These are phyloP conservation scores for Nissolia schottii DNA, from an alignment of 306 rosid genomes.

Conservation along the genomic window DNA sequence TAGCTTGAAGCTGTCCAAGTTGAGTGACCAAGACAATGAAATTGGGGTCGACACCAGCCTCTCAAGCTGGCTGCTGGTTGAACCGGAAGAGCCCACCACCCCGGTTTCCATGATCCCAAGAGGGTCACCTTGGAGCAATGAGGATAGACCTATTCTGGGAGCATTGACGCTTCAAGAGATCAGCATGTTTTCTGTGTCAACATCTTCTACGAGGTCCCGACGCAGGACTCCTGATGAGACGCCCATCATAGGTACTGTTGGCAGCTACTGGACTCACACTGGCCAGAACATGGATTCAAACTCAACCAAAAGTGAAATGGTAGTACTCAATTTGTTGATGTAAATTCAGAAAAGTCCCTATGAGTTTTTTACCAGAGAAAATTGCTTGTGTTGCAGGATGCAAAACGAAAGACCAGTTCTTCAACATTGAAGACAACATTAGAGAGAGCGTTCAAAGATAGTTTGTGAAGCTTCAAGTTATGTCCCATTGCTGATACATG, in stretches of 20 bases:
- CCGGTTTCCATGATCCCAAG: constrained; percentile 32
- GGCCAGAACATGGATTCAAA: constrained; percentile 41
- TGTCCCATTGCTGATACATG: no score
- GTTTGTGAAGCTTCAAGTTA: constrained; percentile 29
- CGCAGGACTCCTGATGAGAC: constrained; percentile 47
- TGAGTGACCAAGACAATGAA: constrained; percentile 17
- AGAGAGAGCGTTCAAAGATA: constrained; percentile 35
- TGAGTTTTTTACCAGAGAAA: background rate
- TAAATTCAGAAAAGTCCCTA: no score
- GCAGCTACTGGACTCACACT: constrained; percentile 74
- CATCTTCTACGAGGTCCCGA: constrained; percentile 35
- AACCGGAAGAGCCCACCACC: constrained; percentile 45
- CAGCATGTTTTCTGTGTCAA: constrained; percentile 30
- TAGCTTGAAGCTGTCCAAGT: constrained; percentile 27
- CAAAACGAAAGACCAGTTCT: constrained; percentile 23
- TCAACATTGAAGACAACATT: constrained; percentile 36
- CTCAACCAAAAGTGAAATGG: constrained; percentile 28
- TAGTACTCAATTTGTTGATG: background rate
- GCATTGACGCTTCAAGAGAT: constrained; percentile 53
- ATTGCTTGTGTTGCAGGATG: constrained; percentile 36
- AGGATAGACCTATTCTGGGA: constrained; percentile 61
- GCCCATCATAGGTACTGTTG: constrained; percentile 64
- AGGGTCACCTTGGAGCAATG: constrained; percentile 30
- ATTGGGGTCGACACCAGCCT: constrained; percentile 67
- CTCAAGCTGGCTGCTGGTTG: constrained; percentile 87